Evolutionary conservation across 768 basidiomycete genomes (phyloP), one percentile per base, ranked within the genome.

Genomic region (Suillus discolor): DNA sequence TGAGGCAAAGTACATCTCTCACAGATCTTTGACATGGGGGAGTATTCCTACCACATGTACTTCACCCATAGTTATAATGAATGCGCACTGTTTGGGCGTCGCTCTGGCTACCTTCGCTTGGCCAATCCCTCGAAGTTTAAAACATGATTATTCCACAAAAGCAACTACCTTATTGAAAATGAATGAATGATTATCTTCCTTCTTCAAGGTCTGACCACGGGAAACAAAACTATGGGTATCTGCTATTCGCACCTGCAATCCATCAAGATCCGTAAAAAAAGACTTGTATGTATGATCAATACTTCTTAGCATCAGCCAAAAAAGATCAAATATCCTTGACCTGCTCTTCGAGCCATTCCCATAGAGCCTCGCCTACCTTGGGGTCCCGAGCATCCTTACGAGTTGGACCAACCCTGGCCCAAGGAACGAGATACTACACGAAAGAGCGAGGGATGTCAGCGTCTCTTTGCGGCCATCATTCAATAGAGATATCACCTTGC

Each of bases 341-440:
- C 57, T 79, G 77, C 45, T 79, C 77, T 59, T 80, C 77, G 28
- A 77, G 69, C 79, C 79, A 80, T 8, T 71, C 69, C 77, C 78
- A 80, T 38, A 80, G 63, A 15, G 74, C 68, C 36, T 55, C 65
- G 15, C 68, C 75, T n/a, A 72, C 45, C 57, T 70, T 65, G 4
- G 70, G 65, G 54, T 79, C 72, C 16, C 66, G 62, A 15, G 69
- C 69, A 20, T 67, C 68, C 31, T 63, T n/a, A 15, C 67, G 71
- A 41, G 71, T 55, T 45, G 64, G 59, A 15, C 79, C 76, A 55
- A 72, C 18, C 45, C 76, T 73, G 0, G 76, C 78, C 76, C 77
- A 79, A 25, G 78, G 78, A 41, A 78, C 67, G 6, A 79, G 67
- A 62, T 77, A 79, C 78, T 79, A 45, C 25, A 13, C 25, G 3